Evolutionary conservation across 2,329 filamentous ascomycete species (phyloP).

Genomic region (Ceratocystis harringtonii): DNA sequence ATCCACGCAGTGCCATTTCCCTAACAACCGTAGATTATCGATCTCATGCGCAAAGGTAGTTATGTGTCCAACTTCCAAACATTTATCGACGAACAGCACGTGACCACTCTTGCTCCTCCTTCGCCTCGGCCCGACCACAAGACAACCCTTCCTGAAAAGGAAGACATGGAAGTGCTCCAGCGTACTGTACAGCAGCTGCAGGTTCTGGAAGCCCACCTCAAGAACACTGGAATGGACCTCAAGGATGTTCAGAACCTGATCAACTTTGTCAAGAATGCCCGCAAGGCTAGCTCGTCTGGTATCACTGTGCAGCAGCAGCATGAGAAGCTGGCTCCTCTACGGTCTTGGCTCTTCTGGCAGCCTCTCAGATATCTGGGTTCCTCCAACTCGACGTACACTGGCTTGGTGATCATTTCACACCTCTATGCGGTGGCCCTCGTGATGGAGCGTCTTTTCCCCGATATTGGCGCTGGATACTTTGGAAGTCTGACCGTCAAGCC

Average conservation of each 20-base stretch:
- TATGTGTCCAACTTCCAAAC: slow-evolving; percentile 75
- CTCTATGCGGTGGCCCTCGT: slow-evolving; percentile 81
- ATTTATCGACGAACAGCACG: slow-evolving; percentile 64
- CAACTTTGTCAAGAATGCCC: slow-evolving; percentile 56
- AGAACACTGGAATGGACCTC: slow-evolving; percentile 53
- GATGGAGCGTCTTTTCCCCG: slow-evolving; percentile 81
- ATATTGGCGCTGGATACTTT: slow-evolving; percentile 80
- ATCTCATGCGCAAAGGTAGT: slow-evolving; percentile 53
- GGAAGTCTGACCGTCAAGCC: slow-evolving; percentile 64
- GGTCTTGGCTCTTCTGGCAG: slow-evolving; percentile 92
- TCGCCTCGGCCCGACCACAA: slow-evolving; percentile 48
- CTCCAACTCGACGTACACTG: slow-evolving; percentile 58
- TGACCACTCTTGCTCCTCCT: slow-evolving; percentile 32
- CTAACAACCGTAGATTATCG: slow-evolving; percentile 49
- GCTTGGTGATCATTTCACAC: slow-evolving; percentile 72
- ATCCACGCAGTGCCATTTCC: neutral
- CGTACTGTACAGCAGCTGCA: slow-evolving; percentile 51
- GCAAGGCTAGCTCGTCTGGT: slow-evolving; percentile 45
- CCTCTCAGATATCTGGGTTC: slow-evolving; percentile 71
- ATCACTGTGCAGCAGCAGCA: slow-evolving; percentile 61
- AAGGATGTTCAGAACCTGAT: slow-evolving; percentile 55
- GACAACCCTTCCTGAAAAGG: slow-evolving; percentile 48
- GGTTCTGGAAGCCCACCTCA: slow-evolving; percentile 52
- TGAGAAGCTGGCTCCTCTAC: slow-evolving; percentile 70
- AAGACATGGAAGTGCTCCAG: slow-evolving; percentile 55